phyloP scores from a whole-genome alignment of 345 rosid genomes.

The Salix exigua region DNA sequence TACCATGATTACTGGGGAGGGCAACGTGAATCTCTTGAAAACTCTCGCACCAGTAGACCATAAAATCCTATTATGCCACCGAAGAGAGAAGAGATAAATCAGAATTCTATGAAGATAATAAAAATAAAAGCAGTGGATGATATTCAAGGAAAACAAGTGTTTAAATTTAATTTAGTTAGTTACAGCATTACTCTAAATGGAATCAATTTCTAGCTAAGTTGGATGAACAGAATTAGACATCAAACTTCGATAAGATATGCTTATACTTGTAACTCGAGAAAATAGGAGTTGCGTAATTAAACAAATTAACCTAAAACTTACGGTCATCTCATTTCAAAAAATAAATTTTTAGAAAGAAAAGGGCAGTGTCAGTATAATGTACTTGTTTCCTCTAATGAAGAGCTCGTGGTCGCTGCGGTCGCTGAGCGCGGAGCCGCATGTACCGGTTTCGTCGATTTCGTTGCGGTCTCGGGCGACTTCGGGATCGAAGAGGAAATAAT shows the following conservation, averaged over 20 bases:
- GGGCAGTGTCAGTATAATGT: not conserved
- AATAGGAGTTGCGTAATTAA: not conserved
- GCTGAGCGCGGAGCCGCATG: conserved; percentile 33
- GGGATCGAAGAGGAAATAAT: conserved; percentile 76
- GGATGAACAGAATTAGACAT: not conserved
- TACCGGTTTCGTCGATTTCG: conserved; percentile 28
- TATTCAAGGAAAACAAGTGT: no score
- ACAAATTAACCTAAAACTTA: not conserved
- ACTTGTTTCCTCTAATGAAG: conserved; percentile 75
- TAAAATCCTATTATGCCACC: conserved; percentile 13
- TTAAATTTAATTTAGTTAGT: no score
- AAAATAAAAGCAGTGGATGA: no score
- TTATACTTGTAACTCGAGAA: not conserved
- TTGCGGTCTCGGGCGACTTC: conserved; percentile 44
- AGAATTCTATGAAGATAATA: no score
- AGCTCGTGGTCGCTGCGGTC: conserved; percentile 67
- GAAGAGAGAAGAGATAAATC: no score
- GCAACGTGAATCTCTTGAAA: conserved; percentile 26
- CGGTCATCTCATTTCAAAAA: not conserved
- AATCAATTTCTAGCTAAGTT: no score
- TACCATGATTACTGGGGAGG: conserved; percentile 27
- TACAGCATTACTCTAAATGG: no score
- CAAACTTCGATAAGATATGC: not conserved
- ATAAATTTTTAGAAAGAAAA: not conserved
- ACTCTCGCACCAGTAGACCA: conserved; percentile 30